Conservation (phyloP, 768 basidiomycete genomes). For the Mycena albidolilacea region DNA sequence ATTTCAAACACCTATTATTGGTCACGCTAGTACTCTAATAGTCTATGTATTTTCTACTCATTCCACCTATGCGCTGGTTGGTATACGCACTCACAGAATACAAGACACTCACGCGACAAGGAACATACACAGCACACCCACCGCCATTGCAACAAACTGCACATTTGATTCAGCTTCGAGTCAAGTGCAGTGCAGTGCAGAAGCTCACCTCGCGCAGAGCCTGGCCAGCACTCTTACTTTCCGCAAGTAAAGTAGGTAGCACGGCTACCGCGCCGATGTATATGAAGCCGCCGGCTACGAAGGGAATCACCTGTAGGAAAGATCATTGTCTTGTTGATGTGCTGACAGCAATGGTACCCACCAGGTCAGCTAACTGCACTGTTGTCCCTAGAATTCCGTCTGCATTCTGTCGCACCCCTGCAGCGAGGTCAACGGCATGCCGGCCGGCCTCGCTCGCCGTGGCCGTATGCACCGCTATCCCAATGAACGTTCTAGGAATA, state of each 20-base stretch:
- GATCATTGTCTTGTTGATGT: conserved; percentile 15
- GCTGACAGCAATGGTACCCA: conserved; percentile 56
- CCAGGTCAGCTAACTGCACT: conserved; percentile 83
- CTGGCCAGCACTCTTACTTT: conserved; percentile 90
- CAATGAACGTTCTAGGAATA: conserved; percentile 83
- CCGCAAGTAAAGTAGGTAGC: conserved; percentile 90
- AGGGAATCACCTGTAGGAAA: conserved; percentile 81
- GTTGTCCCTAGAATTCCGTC: conserved; percentile 89
- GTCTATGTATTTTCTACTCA: conserved; percentile 62
- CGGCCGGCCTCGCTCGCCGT: conserved; percentile 63
- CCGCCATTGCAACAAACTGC: conserved; percentile 92
- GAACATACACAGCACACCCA: conserved; percentile 94
- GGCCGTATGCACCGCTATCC: conserved; percentile 86
- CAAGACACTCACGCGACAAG: conserved; percentile 83
- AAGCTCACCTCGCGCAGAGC: conserved; percentile 87
- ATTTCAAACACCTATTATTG: conserved; percentile 2
- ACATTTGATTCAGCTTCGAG: conserved; percentile 35
- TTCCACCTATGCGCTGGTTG: conserved; percentile 71
- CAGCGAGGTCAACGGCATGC: conserved; percentile 73
- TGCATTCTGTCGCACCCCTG: conserved; percentile 83
- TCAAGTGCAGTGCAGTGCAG: background rate
- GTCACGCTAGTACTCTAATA: conserved; percentile 11
- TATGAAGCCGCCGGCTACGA: conserved; percentile 92
- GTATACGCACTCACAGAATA: conserved; percentile 32
- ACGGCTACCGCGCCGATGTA: conserved; percentile 96